phyloP scores from a whole-genome alignment of 2,329 filamentous ascomycete species.

The Colletotrichum sp. region DNA sequence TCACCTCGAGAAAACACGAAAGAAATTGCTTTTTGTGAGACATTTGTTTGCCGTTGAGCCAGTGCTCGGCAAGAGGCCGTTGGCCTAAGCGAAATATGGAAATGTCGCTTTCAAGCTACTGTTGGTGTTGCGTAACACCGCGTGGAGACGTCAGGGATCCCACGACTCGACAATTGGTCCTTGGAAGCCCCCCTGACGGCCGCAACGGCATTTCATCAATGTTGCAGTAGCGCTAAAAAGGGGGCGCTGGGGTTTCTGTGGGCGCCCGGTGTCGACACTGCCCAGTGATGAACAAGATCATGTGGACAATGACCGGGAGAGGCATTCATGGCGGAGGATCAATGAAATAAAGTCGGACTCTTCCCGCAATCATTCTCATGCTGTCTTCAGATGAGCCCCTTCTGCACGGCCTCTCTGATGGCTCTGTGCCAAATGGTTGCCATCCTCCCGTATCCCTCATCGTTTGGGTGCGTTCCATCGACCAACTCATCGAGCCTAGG shows the following conservation, averaged over 20 bases:
- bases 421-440: slow-evolving; percentile 33
- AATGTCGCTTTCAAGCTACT: neutral
- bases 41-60: neutral
- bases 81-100: neutral
- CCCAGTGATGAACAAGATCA: neutral
- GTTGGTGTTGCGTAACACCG: neutral
- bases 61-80: neutral
- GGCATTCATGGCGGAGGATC: neutral
- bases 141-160: neutral
- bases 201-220: neutral
- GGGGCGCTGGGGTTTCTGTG: neutral
- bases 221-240: neutral
- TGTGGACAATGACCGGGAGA: neutral
- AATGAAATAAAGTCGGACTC: neutral
- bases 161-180: neutral
- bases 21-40: neutral
- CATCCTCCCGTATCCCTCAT: slow-evolving; percentile 40
- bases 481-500: slow-evolving; percentile 30
- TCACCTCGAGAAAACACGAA: neutral
- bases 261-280: neutral
- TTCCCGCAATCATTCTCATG: neutral
- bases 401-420: slow-evolving; percentile 29
- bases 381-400: slow-evolving; percentile 24
- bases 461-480: slow-evolving; percentile 38
- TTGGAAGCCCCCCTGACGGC: neutral